A percentile compares a stretch with the other conserved stretches of the same genome.
Conservation (phyloP, 2,329 filamentous ascomycete genomes). For the Beauveria brongniartii region DNA sequence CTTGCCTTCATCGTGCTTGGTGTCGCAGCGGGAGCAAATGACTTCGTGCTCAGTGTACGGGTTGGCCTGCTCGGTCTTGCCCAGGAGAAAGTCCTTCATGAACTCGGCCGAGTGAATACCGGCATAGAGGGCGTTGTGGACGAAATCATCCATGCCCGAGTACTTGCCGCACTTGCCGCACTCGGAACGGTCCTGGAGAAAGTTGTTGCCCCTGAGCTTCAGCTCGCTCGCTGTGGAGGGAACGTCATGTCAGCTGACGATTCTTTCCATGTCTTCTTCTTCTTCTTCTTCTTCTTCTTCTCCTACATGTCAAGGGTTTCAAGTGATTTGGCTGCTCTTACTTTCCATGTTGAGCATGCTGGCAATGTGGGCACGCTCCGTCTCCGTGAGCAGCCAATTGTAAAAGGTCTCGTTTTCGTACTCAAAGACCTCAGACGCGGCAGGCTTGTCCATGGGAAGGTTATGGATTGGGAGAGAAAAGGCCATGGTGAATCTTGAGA, state of each 20-base stretch:
- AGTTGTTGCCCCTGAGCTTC: not conserved
- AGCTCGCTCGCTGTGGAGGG: not conserved
- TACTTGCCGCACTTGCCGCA: constrained; percentile 8
- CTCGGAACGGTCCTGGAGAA: constrained; percentile 6
- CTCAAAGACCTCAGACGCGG: not conserved
- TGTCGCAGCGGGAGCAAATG: constrained; percentile 6
- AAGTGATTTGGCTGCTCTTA: not conserved
- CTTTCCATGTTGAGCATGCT: constrained; percentile 3
- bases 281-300: no score
- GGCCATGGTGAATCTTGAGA: not conserved
- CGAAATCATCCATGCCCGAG: constrained; percentile 9
- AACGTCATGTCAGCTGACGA: not conserved
- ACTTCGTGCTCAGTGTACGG: constrained; percentile 3
- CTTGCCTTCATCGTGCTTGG: not conserved
- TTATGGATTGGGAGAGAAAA: not conserved
- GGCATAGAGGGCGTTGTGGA: constrained; percentile 10
- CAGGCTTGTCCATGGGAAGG: constrained; percentile 1
- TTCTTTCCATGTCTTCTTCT: not conserved
- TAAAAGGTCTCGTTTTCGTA: not conserved
- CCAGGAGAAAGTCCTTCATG: constrained; percentile 1
- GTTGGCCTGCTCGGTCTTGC: not conserved
- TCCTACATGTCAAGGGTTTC: not conserved
- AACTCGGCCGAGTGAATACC: constrained; percentile 9
- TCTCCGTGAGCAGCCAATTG: not conserved
- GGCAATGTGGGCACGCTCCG: constrained; percentile 8